Conservation (phyloP, 2,329 filamentous ascomycete species). For the Trichoderma sp. region DNA sequence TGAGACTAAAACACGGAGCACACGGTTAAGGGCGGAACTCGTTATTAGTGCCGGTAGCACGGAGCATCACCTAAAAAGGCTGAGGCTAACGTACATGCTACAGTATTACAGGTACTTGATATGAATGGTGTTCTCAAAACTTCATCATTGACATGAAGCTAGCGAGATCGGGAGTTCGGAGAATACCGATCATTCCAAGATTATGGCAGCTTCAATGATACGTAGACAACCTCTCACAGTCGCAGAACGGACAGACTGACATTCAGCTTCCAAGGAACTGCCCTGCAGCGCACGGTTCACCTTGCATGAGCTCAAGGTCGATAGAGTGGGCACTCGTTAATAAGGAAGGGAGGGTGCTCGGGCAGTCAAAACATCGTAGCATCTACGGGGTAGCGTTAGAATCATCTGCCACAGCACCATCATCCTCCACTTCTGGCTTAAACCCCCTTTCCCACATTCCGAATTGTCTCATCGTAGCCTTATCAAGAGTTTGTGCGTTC, state of each 20-base stretch:
- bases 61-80: background rate
- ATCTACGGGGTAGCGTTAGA: background rate
- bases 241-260: background rate
- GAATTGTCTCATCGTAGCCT: background rate
- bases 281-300: slow-evolving; percentile 13
- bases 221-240: background rate
- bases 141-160: background rate
- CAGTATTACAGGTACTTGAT: background rate
- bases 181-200: background rate
- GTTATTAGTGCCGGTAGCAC: background rate
- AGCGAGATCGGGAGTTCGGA: background rate
- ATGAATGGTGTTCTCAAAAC: background rate
- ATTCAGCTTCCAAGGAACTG: background rate
- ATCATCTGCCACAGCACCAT: background rate
- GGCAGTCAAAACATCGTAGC: background rate
- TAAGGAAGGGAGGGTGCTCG: background rate
- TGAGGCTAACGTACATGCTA: background rate
- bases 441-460: slow-evolving; percentile 3
- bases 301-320: slow-evolving; percentile 20
- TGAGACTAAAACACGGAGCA: background rate
- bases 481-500: background rate
- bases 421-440: slow-evolving; percentile 5
- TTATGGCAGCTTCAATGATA: background rate
- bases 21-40: background rate
- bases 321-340: background rate